Evolutionary conservation across 2,329 filamentous ascomycete species (phyloP).

Genomic region (Pestalotiopsis sp.): DNA sequence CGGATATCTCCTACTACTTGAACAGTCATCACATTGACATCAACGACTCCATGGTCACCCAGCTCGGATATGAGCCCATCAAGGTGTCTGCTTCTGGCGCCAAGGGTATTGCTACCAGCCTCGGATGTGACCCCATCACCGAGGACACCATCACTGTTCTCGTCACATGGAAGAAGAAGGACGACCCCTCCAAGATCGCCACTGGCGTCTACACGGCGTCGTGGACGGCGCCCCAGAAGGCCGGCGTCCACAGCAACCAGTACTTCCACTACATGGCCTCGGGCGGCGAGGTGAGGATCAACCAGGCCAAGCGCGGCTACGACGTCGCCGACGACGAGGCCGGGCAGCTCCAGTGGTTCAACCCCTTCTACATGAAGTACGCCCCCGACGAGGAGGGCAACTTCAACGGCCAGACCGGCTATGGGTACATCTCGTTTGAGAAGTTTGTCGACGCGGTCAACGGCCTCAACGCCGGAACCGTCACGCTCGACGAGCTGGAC

Average conservation of each 20-base stretch:
- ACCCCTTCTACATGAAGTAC: constrained; percentile 96
- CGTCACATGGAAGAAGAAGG: constrained; percentile 82
- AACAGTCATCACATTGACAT: constrained; percentile 95
- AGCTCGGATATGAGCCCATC: constrained; percentile 71
- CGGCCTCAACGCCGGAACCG: constrained; percentile 72
- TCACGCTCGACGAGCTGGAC: constrained; percentile 77
- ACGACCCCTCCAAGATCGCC: constrained; percentile 69
- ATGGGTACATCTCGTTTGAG: constrained; percentile 93
- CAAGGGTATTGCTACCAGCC: constrained; percentile 74
- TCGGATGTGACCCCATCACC: constrained; percentile 79
- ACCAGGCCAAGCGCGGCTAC: constrained; percentile 94
- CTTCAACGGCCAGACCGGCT: constrained; percentile 87
- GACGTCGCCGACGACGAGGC: constrained; percentile 84
- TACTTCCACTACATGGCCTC: constrained; percentile 94
- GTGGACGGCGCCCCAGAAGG: constrained; percentile 91
- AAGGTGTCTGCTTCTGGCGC: constrained; percentile 79
- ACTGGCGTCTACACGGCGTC: constrained; percentile 92
- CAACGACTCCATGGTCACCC: constrained; percentile 86
- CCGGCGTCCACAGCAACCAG: constrained; percentile 92
- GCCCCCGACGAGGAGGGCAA: constrained; percentile 94
- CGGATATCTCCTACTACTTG: constrained; percentile 94
- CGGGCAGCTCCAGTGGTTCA: constrained; percentile 79
- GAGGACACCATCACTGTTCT: constrained; percentile 93
- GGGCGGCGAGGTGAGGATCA: constrained; percentile 82
- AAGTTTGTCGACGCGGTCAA: constrained; percentile 92